Evolutionary conservation across 495 filamentous ascomycete genomes (phyloP), one percentile per base, ranked within the genome.

Genomic region (Cercophora newfieldiana): DNA sequence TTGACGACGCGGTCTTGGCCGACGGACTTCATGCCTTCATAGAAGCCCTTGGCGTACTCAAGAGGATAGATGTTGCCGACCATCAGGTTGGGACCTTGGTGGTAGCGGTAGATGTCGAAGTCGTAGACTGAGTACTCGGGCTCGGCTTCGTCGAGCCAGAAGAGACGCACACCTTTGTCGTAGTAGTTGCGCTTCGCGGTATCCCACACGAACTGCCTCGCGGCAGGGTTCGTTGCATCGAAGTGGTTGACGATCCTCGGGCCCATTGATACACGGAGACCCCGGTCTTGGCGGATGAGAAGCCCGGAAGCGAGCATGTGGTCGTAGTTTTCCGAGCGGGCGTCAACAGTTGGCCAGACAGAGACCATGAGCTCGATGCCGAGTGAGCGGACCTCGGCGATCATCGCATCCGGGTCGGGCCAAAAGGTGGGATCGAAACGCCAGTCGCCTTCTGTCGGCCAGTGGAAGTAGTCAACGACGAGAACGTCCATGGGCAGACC

Each of bases 121-220:
- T 87, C 82, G 72, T 88, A 88, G 60, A 79, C 80, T 4, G 72
- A 74, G 71, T 85, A 87, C 64, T 88, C 86, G 1, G 86, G 85
- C 64, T 87, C 86, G 0, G 85, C 85, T 66, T 88, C 85, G 64
- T 88, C 86, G 6, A 88, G 81, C 85, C 86, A 88, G 73, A 87
- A 88, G 16, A 82, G 67, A 56, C 78, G 77, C 68, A 88, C 85
- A n/a, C 85, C 86, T 44, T 80, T 82, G 63, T 78, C 73, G 70
- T 83, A 82, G 74, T 88, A 87, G 73, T 87, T 81, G 63, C 82
- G 66, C 65, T 82, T 81, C 0, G 75, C 81, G 62, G 78, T 81
- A n/a, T 74, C 66, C 85, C 86, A 88, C n/a, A 87, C 67, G 56
- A 80, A 87, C 1, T 74, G 57, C 0, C 85, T 75, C 0, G 85